Conservation (phyloP, 108 stramenopile genomes). For the Stephanodiscus minutulus region DNA sequence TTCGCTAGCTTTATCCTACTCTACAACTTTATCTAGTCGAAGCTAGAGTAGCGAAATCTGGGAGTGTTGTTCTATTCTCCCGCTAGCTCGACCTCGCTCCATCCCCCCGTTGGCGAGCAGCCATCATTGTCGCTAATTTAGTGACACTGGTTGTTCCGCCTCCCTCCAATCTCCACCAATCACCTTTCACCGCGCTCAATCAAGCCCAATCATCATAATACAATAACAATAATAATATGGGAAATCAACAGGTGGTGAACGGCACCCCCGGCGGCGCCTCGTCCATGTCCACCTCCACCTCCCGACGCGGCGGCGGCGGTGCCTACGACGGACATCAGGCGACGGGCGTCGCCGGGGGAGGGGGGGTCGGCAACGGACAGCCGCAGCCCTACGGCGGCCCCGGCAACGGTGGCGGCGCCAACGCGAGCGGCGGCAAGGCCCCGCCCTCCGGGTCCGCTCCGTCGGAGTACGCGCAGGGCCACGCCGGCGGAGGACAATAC, state of each 20-base stretch:
- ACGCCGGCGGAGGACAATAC: too few relatives aligned
- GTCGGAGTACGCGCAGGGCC: too few relatives aligned
- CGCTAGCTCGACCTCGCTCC: background rate
- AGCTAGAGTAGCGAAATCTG: too few relatives aligned
- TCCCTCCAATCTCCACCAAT: background rate
- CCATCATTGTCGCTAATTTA: too few relatives aligned
- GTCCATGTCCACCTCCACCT: conserved; percentile 16
- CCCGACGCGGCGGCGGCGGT: conserved; percentile 8
- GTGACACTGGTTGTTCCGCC: background rate
- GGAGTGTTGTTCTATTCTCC: too few relatives aligned
- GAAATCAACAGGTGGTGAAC: conserved; percentile 34
- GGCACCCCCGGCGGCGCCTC: conserved; percentile 21
- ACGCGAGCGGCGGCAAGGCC: too few relatives aligned
- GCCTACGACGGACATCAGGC: conserved; percentile 9
- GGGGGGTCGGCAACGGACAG: background rate
- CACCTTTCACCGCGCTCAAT: background rate
- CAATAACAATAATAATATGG: conserved; percentile 12
- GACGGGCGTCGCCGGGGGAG: conserved; percentile 5
- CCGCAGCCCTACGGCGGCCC: conserved; percentile 23
- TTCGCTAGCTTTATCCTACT: too few relatives aligned
- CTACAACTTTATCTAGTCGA: too few relatives aligned
- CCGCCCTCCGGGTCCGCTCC: too few relatives aligned
- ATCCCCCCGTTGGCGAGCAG: background rate
- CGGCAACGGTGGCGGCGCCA: conserved; percentile 32
- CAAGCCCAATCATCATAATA: background rate